A percentile compares a stretch with the other conserved stretches of the same genome.
These are phyloP conservation scores for Ulmus americana DNA, from an alignment of 331 rosid species.

Conservation along the genomic window DNA sequence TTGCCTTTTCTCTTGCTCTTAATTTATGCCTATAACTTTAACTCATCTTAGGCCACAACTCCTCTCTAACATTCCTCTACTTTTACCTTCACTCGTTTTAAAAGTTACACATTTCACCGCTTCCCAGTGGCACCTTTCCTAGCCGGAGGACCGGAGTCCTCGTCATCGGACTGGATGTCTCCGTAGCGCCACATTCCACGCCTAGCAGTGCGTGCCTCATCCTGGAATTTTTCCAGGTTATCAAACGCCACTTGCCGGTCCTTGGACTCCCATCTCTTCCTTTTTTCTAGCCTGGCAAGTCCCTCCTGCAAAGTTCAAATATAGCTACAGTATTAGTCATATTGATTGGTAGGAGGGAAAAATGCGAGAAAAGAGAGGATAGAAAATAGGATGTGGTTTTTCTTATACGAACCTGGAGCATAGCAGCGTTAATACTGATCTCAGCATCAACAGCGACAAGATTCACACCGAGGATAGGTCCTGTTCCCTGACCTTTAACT, in stretches of 20 bases:
- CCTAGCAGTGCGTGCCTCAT: constrained; percentile 60
- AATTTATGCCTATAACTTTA: constrained; percentile 37
- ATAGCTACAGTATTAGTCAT: neutral
- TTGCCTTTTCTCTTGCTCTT: constrained; percentile 31
- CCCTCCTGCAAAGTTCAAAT: constrained; percentile 67
- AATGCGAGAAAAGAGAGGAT: constrained; percentile 9
- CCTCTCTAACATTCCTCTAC: constrained; percentile 6
- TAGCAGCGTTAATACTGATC: constrained; percentile 75
- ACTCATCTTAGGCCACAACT: constrained; percentile 31
- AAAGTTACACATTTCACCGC: constrained; percentile 34
- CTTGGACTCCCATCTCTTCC: constrained; percentile 63
- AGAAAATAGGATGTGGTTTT: neutral
- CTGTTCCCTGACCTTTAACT: constrained; percentile 92
- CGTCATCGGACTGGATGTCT: constrained; percentile 79
- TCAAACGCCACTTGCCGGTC: constrained; percentile 65
- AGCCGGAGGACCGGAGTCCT: constrained; percentile 57
- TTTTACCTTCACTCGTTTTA: constrained; percentile 10
- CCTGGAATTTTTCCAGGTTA: constrained; percentile 71
- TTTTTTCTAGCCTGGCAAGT: constrained; percentile 72
- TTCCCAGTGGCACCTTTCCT: constrained; percentile 63
- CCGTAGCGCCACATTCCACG: constrained; percentile 94
- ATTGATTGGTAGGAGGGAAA: neutral
- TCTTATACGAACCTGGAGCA: constrained; percentile 63
- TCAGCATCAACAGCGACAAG: constrained; percentile 86
- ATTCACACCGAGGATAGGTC: constrained; percentile 56